Evolutionary conservation across 2,329 filamentous ascomycete species (phyloP).

Genomic region (Ophiostoma tasmaniense): DNA sequence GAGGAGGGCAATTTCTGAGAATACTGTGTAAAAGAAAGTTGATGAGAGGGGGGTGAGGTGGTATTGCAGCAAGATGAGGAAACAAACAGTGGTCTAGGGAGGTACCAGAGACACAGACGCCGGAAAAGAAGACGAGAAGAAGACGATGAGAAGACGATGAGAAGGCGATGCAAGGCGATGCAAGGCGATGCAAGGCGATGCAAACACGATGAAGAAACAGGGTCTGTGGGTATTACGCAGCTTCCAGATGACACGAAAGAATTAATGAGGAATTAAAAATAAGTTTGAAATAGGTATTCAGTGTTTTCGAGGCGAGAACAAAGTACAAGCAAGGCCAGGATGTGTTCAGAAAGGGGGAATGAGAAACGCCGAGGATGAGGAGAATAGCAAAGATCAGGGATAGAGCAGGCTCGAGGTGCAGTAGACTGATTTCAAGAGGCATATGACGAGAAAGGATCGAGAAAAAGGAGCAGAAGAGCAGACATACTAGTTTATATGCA

Average conservation of each 20-base stretch:
- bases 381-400: not conserved
- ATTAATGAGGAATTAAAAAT: not conserved
- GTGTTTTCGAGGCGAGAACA: not conserved
- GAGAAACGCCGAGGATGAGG: not conserved
- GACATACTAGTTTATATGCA: not conserved
- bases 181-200: not conserved
- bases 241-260: not conserved
- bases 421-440: not conserved
- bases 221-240: not conserved
- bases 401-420: not conserved
- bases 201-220: not conserved
- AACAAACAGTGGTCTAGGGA: not conserved
- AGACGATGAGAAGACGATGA: not conserved
- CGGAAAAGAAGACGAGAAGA: not conserved
- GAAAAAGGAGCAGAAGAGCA: not conserved
- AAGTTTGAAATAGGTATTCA: not conserved
- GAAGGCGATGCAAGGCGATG: not conserved
- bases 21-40: not conserved
- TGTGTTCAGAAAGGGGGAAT: not conserved
- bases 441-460: not conserved
- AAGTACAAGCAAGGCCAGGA: not conserved
- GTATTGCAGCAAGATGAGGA: not conserved
- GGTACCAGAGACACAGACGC: not conserved
- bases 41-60: not conserved
- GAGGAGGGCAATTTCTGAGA: not conserved